Evolutionary conservation across 1,284 basidiomycete genomes (phyloP), one percentile per base, ranked within the genome.

Genomic region (Malassezia obtusa): DNA sequence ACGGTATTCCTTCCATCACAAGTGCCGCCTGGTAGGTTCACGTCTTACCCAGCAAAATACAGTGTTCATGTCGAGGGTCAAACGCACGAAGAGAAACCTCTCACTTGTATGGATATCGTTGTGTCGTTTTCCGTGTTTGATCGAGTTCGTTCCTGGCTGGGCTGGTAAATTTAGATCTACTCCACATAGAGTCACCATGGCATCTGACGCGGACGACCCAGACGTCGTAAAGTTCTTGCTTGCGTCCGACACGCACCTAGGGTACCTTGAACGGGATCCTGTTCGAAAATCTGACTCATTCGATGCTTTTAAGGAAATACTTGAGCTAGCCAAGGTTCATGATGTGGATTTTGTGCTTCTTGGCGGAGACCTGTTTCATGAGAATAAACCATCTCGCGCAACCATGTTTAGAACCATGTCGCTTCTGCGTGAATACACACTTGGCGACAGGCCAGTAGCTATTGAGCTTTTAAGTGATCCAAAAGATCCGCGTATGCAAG

Each of bases 341-440:
- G 84, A 62, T 17, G 62, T 66, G 17, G 61, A 62, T 26, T 40
- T 62, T 22, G 50, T 99, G 50, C 80, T 99, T 2, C 82, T 96
- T 1, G 91, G 86, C 12, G 92, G 94, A 10, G 94, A 98, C 75
- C 78, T 98, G 7, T 98, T 98, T 71, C 94, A 99, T 74, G 94
- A 99, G 69, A 98, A 98, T 75, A 82, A 89, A 59, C 94, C 94
- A 0, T 89, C 88, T 26, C 78, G 91, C 63, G 86, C 89, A 37
- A 87, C 86, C 58, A 76, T 98, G 47, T 67, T 67, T 39, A 60
- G 62, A 38, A 51, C 92, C 88, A 75, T 90, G 69, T 87, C 88
- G 0, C 78, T 95, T 9, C 77, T 99, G 51, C 82, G 94, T 48
- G 87, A 98, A 76, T 89, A 87, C 73, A 90, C 89, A 0, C 68